A percentile compares a stretch with the other conserved stretches of the same genome.
phyloP scores from a whole-genome alignment of 2,329 filamentous ascomycete genomes.

The Fusarium sp. region DNA sequence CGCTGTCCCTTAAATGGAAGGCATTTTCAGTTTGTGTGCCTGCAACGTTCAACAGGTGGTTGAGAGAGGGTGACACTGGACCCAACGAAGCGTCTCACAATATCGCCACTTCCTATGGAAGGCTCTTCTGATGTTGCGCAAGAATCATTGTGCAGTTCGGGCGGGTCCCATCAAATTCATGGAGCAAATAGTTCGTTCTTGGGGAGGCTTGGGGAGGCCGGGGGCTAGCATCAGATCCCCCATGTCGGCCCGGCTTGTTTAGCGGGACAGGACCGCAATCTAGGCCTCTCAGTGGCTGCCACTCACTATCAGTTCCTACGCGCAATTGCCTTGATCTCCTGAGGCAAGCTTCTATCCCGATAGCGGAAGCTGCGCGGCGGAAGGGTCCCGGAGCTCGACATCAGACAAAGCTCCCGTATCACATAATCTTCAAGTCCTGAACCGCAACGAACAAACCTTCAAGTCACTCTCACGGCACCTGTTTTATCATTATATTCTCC shows the following conservation, averaged over 20 bases:
- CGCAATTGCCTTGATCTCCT: neutral
- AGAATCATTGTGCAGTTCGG: conserved; percentile 36
- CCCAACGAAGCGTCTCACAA: conserved; percentile 20
- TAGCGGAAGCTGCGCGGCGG: conserved; percentile 34
- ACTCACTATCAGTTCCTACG: neutral
- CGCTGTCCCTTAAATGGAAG: conserved; percentile 31
- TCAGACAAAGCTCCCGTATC: conserved; percentile 10
- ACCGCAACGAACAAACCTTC: neutral
- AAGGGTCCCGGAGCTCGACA: conserved; percentile 13
- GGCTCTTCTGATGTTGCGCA: conserved; percentile 30
- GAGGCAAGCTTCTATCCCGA: conserved; percentile 16
- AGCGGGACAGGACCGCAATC: conserved; percentile 13
- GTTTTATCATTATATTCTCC: neutral
- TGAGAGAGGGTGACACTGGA: conserved; percentile 27
- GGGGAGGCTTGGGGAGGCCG: conserved; percentile 16
- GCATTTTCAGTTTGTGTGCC: conserved; percentile 16
- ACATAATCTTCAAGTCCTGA: neutral
- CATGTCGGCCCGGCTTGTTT: conserved; percentile 36
- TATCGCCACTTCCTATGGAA: conserved; percentile 32
- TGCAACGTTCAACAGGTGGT: conserved; percentile 19
- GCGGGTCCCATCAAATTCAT: conserved; percentile 15
- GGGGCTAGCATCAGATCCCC: conserved; percentile 33
- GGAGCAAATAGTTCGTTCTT: conserved; percentile 23
- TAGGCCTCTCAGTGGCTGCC: conserved; percentile 24
- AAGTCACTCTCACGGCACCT: neutral